Conservation (phyloP, 208 protist species). For the Acanthamoeba lugdunensis region DNA sequence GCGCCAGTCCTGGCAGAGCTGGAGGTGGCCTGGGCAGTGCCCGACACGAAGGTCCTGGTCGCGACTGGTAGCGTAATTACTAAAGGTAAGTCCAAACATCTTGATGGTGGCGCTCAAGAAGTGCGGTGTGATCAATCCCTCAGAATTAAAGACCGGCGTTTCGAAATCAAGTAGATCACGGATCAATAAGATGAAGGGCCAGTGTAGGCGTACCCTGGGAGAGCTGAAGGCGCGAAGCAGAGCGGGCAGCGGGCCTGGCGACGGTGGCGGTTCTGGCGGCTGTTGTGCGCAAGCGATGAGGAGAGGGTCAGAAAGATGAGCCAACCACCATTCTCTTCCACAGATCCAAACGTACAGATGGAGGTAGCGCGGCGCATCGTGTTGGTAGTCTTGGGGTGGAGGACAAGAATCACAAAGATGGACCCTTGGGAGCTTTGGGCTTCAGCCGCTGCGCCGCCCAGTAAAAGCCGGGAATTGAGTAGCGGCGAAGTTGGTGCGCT, state of each 20-base stretch:
- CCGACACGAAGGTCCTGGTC: neutral
- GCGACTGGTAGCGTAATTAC: neutral
- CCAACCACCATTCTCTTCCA: neutral
- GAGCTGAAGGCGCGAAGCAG: conserved; percentile 32
- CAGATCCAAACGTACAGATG: neutral
- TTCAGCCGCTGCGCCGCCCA: neutral
- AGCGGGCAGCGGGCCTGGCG: conserved; percentile 10
- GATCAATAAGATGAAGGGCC: too few species aligned
- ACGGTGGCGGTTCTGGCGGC: neutral
- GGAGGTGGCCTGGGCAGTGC: conserved; percentile 27
- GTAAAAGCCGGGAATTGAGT: neutral
- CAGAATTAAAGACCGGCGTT: neutral
- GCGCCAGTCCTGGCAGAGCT: neutral
- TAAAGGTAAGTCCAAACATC: neutral
- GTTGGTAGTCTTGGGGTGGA: neutral
- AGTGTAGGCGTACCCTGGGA: neutral
- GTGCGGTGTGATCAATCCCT: neutral
- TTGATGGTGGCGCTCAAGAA: neutral
- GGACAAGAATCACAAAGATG: neutral
- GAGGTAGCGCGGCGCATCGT: conserved; percentile 5
- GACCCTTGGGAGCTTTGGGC: too few species aligned
- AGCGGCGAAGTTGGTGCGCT: too few species aligned
- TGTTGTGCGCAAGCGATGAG: neutral
- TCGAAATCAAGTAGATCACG: neutral
- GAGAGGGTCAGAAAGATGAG: neutral